Evolutionary conservation across 129 eudicot genomes (phyloP).

Genomic region (Saussurea involucrata): DNA sequence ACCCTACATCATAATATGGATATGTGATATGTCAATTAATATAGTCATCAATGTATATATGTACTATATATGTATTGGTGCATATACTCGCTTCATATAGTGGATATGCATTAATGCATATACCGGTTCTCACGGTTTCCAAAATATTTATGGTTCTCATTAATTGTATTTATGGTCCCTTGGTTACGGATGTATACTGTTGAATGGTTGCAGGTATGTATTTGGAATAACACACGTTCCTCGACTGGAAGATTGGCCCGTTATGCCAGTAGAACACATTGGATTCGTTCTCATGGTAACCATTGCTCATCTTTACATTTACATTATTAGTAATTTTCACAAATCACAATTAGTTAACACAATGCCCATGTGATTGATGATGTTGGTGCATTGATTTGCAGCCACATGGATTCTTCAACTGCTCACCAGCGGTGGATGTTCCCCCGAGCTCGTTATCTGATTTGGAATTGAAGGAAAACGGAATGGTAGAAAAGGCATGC

Average conservation of each 20-base stretch:
- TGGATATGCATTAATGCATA: background rate
- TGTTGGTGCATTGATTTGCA: slow-evolving; percentile 29
- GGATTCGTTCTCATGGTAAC: slow-evolving; percentile 70
- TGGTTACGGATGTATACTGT: background rate
- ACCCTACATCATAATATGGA: too few species aligned
- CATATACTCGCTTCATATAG: background rate
- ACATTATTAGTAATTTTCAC: background rate
- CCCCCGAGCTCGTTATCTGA: slow-evolving; percentile 51
- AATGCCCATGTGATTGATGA: background rate
- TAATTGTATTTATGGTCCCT: background rate
- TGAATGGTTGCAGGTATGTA: slow-evolving; percentile 50
- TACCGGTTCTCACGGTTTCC: background rate
- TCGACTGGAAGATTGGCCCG: slow-evolving; percentile 80
- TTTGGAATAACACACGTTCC: slow-evolving; percentile 74
- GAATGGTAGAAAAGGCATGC: slow-evolving; percentile 44
- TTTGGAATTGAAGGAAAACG: slow-evolving; percentile 50
- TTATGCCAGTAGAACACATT: slow-evolving; percentile 72
- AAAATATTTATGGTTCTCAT: background rate
- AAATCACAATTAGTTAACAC: background rate
- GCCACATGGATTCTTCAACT: slow-evolving; percentile 75
- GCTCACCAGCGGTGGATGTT: slow-evolving; percentile 71
- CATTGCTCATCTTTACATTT: background rate
- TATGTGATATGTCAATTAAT: too few species aligned
- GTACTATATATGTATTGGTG: background rate
- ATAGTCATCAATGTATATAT: too few species aligned